phyloP scores from a whole-genome alignment of 2,329 filamentous ascomycete genomes.

The Talaromyces verruculosus region DNA sequence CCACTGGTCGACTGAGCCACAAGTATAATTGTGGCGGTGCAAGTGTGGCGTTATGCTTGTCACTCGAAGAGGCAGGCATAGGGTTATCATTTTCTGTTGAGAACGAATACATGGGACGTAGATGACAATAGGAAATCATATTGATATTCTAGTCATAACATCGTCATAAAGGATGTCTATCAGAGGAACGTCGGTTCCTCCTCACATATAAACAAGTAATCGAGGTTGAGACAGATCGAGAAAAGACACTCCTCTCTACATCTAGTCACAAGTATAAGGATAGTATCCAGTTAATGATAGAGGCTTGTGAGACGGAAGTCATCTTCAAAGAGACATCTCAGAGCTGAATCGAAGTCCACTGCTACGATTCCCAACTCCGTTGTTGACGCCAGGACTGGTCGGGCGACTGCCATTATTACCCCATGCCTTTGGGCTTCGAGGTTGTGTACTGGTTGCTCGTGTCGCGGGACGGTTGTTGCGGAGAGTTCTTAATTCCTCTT shows the following conservation, averaged over 20 bases:
- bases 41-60: neutral
- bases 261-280: neutral
- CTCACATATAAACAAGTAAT: neutral
- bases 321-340: slow-evolving; percentile 33
- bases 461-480: slow-evolving; percentile 47
- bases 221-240: neutral
- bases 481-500: slow-evolving; percentile 47
- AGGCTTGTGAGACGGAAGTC: neutral
- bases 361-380: slow-evolving; percentile 33
- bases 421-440: slow-evolving; percentile 42
- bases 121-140: neutral
- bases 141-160: neutral
- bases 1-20: neutral
- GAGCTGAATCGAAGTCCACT: slow-evolving; percentile 44
- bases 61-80: neutral
- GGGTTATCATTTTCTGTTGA: neutral
- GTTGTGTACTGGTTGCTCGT: slow-evolving; percentile 45
- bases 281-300: neutral
- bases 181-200: neutral
- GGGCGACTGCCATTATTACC: slow-evolving; percentile 39
- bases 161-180: neutral
- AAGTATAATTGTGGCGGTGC: neutral
- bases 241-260: neutral
- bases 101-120: neutral
- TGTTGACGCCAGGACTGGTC: slow-evolving; percentile 40